Conservation (phyloP, 1,284 basidiomycete species). For the Leccinum insolens region DNA sequence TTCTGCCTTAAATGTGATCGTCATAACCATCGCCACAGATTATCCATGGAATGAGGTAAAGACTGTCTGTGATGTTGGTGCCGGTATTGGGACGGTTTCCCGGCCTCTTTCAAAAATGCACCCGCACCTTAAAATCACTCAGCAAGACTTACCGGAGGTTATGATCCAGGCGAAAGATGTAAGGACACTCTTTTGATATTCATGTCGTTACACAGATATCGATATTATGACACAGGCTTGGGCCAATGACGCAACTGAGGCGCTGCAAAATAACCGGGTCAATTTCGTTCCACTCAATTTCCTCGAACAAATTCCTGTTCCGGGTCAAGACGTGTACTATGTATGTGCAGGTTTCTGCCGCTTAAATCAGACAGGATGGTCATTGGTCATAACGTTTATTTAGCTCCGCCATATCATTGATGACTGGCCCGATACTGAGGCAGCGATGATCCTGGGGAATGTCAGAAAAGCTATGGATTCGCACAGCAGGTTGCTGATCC, state of each 20-base stretch:
- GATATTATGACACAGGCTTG: conserved; percentile 39
- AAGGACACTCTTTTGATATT: conserved; percentile 1
- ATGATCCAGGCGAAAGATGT: conserved; percentile 38
- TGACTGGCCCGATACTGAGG: conserved; percentile 31
- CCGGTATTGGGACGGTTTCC: conserved; percentile 47
- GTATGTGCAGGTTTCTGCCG: conserved; percentile 26
- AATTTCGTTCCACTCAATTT: conserved; percentile 48
- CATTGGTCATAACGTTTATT: not conserved
- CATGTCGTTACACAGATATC: not conserved
- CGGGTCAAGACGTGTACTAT: conserved; percentile 48
- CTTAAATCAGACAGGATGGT: not conserved
- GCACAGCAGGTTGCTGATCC: conserved; percentile 31
- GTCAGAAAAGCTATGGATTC: conserved; percentile 26
- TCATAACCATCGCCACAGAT: conserved; percentile 14
- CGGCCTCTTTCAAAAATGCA: conserved; percentile 44
- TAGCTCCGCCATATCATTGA: conserved; percentile 31
- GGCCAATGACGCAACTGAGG: conserved; percentile 36
- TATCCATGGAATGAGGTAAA: conserved; percentile 49
- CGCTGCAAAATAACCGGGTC: conserved; percentile 37
- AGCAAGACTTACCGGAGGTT: conserved; percentile 49
- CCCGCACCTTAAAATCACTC: conserved; percentile 43
- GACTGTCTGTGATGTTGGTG: conserved; percentile 51
- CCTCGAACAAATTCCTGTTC: conserved; percentile 42
- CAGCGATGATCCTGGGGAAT: conserved; percentile 23
- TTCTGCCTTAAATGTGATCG: not conserved